A percentile compares a stretch with the other conserved stretches of the same genome.
These are phyloP conservation scores for Saccharum hybrid DNA, from an alignment of 202 grass and related monocot genomes.

Conservation along the genomic window DNA sequence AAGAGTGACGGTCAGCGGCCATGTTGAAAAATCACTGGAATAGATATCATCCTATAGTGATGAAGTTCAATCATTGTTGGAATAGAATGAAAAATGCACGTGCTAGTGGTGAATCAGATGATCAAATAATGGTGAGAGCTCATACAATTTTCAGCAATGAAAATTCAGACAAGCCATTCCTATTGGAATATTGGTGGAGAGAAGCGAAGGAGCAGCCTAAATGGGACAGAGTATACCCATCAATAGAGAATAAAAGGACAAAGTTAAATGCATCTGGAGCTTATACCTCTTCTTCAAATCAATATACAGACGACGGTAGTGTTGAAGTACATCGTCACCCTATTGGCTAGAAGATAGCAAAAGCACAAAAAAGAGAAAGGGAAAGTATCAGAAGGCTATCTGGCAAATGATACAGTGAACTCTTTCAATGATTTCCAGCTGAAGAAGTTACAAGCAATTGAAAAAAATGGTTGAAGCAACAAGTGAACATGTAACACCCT, in stretches of 20 bases:
- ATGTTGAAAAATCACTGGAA: neutral
- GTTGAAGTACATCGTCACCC: neutral
- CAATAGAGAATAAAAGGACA: neutral
- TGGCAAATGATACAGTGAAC: neutral
- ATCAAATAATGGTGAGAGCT: neutral
- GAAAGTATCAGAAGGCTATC: neutral
- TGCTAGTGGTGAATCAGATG: neutral
- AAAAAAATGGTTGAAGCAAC: neutral
- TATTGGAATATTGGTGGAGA: slow-evolving; percentile 3
- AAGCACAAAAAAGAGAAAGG: neutral
- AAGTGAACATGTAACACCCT: neutral
- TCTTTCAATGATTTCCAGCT: neutral
- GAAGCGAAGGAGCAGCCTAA: neutral
- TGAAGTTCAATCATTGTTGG: neutral
- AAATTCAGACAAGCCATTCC: neutral
- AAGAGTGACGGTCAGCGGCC: neutral
- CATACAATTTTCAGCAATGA: neutral
- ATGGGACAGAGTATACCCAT: neutral
- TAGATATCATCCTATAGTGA: neutral
- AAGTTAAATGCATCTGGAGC: neutral
- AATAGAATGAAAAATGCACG: neutral
- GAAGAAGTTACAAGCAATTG: neutral
- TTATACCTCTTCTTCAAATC: neutral
- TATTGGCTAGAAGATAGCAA: neutral
- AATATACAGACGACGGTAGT: neutral